phyloP scores from a whole-genome alignment of 176 grass and related monocot species.

The Aegilops umbellulata region DNA sequence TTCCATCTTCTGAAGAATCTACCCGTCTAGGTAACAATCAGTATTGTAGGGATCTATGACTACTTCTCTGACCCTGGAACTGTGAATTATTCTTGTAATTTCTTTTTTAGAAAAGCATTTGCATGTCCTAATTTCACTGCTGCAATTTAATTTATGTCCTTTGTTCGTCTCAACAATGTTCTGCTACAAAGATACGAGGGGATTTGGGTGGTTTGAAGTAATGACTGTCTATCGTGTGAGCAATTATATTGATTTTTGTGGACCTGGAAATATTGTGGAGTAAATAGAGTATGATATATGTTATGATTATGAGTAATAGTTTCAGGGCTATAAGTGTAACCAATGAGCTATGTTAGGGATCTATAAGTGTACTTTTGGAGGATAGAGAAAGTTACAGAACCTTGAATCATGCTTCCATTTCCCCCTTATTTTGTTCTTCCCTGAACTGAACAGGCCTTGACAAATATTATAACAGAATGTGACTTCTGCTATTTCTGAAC shows the following conservation, averaged over 20 bases:
- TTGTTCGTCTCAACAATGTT: not conserved
- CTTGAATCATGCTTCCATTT: not conserved
- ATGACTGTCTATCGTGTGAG: not conserved
- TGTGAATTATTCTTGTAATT: not conserved
- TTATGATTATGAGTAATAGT: constrained; percentile 11
- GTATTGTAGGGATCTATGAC: not conserved
- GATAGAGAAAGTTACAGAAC: not conserved
- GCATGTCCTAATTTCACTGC: not conserved
- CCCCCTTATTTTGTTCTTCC: not conserved
- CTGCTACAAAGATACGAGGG: not conserved
- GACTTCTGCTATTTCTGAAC: constrained; percentile 28
- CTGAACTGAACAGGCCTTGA: constrained; percentile 12
- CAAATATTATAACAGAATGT: not conserved
- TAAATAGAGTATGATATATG: not conserved
- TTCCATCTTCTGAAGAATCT: constrained; percentile 63
- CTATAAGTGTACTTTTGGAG: not conserved
- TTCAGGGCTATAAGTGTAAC: not conserved
- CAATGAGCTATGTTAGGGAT: not conserved
- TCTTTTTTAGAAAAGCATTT: not conserved
- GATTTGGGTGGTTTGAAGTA: not conserved
- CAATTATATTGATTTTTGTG: not conserved
- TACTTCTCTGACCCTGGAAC: not conserved
- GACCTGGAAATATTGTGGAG: not conserved
- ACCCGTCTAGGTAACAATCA: constrained; percentile 41
- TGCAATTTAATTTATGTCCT: not conserved